Conservation (phyloP, 2,329 filamentous ascomycete genomes). For the Verticillium alfalfae region DNA sequence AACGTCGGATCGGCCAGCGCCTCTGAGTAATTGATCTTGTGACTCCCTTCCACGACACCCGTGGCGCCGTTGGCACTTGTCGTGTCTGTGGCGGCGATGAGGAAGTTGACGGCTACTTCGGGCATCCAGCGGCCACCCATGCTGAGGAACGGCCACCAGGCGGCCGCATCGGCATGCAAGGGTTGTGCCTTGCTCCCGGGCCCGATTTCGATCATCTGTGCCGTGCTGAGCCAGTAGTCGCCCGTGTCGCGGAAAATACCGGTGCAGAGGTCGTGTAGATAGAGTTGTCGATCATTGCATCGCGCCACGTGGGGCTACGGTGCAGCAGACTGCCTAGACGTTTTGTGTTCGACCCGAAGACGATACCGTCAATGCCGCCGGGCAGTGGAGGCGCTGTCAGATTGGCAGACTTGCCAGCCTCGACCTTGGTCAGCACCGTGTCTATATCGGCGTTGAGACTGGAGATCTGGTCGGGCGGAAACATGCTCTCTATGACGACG, state of each 20-base stretch:
- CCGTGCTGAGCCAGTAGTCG: constrained; percentile 20
- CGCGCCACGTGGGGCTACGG: constrained; percentile 18
- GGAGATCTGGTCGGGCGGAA: constrained; percentile 2
- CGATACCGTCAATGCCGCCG: not conserved
- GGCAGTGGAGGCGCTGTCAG: not conserved
- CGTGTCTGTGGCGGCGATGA: constrained; percentile 11
- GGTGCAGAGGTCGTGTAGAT: constrained; percentile 18
- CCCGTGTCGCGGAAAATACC: constrained; percentile 18
- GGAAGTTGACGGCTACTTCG: constrained; percentile 11
- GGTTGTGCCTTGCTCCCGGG: constrained; percentile 16
- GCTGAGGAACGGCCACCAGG: not conserved
- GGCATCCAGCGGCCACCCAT: constrained; percentile 2
- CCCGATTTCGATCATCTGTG: constrained; percentile 17
- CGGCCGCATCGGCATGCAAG: constrained; percentile 15
- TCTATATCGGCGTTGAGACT: constrained; percentile 6
- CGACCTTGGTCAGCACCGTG: not conserved
- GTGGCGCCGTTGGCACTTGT: constrained; percentile 14
- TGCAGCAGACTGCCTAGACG: constrained; percentile 15
- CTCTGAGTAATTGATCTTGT: not conserved
- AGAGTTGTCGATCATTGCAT: constrained; percentile 19
- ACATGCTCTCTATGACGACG: constrained; percentile 12
- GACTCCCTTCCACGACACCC: constrained; percentile 9
- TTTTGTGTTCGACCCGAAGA: constrained; percentile 18
- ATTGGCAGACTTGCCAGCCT: not conserved
- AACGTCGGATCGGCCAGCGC: not conserved